phyloP scores from a whole-genome alignment of 116 monocot species.

The Papilionanthe hybrid region DNA sequence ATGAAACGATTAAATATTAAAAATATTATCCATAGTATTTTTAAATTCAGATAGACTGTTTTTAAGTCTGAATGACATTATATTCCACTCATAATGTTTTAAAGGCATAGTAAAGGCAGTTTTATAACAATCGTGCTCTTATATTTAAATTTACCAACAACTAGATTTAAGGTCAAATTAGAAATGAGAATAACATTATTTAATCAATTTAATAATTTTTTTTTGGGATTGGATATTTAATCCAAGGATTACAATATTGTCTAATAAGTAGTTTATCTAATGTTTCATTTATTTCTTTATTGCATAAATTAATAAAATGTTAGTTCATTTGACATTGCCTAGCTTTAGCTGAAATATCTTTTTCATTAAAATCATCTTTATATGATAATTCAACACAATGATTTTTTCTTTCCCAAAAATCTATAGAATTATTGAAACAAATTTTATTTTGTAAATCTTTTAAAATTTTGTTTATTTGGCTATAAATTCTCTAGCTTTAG shows the following conservation, averaged over 20 bases:
- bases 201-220: background rate
- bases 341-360: no score
- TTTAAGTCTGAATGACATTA: background rate
- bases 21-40: no score
- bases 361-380: no score
- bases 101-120: background rate
- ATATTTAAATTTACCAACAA: background rate
- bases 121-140: background rate
- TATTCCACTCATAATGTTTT: background rate
- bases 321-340: background rate
- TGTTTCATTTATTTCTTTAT: background rate
- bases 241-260: background rate
- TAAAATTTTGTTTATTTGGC: no score
- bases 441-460: no score
- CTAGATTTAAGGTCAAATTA: background rate
- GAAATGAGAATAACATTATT: no score
- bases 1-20: no score
- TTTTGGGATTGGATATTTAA: background rate
- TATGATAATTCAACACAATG: no score
- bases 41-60: background rate
- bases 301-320: background rate
- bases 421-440: no score
- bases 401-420: no score
- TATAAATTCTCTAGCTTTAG: no score
- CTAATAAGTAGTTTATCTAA: no score